Evolutionary conservation across 192 early-diverging fungal species (phyloP).

Genomic region (Podila clonocystis): DNA sequence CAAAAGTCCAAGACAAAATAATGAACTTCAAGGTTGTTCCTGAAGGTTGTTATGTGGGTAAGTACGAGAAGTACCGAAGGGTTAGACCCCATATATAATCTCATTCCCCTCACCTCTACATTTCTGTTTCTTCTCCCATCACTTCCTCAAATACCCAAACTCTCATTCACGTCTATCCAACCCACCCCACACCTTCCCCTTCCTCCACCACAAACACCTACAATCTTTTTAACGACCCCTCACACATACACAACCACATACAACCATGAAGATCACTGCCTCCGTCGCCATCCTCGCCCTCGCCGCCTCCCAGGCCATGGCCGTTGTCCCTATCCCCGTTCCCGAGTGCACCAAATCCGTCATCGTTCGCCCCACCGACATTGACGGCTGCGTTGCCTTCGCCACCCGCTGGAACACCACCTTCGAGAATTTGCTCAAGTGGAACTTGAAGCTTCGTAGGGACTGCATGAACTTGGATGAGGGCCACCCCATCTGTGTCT

Average conservation of each 20-base stretch:
- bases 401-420: constrained; percentile 11
- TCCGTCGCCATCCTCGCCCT: constrained; percentile 43
- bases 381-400: neutral
- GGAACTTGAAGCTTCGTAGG: constrained; percentile 25
- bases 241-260: constrained; percentile 15
- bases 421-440: constrained; percentile 21
- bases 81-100: neutral
- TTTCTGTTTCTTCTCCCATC: neutral
- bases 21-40: too few relatives aligned
- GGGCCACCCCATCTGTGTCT: constrained; percentile 30
- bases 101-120: neutral
- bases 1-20: too few relatives aligned
- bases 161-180: too few relatives aligned
- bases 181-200: neutral
- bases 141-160: too few relatives aligned
- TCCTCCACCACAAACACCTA: neutral
- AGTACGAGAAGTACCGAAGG: too few relatives aligned
- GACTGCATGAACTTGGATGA: constrained; percentile 31
- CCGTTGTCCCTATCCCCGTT: constrained; percentile 32
- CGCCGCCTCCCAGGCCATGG: constrained; percentile 38
- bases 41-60: too few relatives aligned
- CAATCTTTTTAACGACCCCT: constrained; percentile 19
- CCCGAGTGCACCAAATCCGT: constrained; percentile 34
- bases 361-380: constrained; percentile 10
- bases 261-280: constrained; percentile 42